Evolutionary conservation across 768 basidiomycete genomes (phyloP).

Genomic region (Hydnomerulius pinastri): DNA sequence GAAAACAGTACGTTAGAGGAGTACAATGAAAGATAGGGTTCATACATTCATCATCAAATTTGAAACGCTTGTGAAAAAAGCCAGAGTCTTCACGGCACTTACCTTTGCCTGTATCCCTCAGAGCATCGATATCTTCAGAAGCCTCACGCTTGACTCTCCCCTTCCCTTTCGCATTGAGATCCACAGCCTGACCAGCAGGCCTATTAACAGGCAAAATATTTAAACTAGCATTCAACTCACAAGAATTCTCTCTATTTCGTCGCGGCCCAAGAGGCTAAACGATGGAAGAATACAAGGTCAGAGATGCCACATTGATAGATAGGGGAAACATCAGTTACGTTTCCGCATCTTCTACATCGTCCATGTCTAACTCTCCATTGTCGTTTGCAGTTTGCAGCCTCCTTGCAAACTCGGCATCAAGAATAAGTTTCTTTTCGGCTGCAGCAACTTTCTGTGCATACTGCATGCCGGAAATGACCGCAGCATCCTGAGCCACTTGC

Average conservation of each 20-base stretch:
- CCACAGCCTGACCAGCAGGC: slow-evolving; percentile 21
- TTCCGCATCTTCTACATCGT: slow-evolving; percentile 34
- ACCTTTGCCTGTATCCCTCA: background rate
- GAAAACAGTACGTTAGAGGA: too few relatives aligned
- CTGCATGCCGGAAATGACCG: slow-evolving; percentile 29
- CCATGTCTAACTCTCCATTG: slow-evolving; percentile 30
- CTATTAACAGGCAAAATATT: background rate
- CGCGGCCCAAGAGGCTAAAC: slow-evolving; percentile 30
- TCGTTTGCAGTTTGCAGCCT: slow-evolving; percentile 32
- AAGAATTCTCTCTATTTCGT: slow-evolving; percentile 27
- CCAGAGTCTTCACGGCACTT: background rate
- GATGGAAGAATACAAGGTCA: background rate
- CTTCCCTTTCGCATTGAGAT: slow-evolving; percentile 34
- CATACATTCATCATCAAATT: background rate
- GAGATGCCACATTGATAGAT: background rate
- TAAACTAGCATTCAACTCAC: slow-evolving; percentile 11
- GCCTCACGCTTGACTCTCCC: slow-evolving; percentile 15
- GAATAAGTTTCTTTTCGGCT: slow-evolving; percentile 35
- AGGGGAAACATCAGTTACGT: slow-evolving; percentile 18
- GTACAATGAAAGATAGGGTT: background rate
- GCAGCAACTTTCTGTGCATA: slow-evolving; percentile 41
- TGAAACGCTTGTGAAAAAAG: background rate
- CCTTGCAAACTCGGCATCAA: slow-evolving; percentile 40
- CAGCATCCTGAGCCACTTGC: slow-evolving; percentile 29
- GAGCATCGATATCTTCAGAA: background rate